Conservation (phyloP, 352 stramenopile genomes). For the Aphanomyces stellatus region DNA sequence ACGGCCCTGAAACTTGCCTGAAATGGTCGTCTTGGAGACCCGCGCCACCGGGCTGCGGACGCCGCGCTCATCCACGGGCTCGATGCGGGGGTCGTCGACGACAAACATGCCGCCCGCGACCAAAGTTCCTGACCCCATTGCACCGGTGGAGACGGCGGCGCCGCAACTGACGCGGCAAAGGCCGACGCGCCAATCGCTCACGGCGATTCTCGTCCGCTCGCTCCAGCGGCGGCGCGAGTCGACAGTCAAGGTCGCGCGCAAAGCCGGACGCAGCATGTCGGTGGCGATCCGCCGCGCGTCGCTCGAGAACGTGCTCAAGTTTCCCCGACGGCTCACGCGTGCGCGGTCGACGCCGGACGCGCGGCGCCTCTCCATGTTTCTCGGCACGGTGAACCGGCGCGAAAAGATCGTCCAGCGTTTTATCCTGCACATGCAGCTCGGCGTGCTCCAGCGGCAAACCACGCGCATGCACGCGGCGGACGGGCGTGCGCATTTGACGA, state of each 20-base stretch:
- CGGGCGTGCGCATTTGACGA: background rate
- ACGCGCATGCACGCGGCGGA: background rate
- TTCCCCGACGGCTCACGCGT: too few relatives aligned
- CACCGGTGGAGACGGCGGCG: too few relatives aligned
- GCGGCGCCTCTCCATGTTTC: background rate
- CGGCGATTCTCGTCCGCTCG: too few relatives aligned
- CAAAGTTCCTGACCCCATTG: too few relatives aligned
- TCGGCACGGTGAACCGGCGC: background rate
- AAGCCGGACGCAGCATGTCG: background rate
- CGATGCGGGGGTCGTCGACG: too few relatives aligned
- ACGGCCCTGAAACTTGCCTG: too few relatives aligned
- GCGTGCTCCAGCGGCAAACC: background rate
- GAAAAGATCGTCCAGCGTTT: constrained; percentile 5
- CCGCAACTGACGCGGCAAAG: too few relatives aligned
- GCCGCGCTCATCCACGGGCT: too few relatives aligned
- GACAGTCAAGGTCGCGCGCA: background rate
- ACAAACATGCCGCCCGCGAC: too few relatives aligned
- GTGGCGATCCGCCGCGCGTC: background rate
- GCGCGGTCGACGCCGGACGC: background rate
- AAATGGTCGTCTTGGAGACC: too few relatives aligned
- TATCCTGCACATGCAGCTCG: constrained; percentile 1
- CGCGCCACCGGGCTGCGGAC: too few relatives aligned
- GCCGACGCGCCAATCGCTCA: too few relatives aligned
- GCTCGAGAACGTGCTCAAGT: background rate
- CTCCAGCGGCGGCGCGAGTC: background rate